Evolutionary conservation across 2,329 filamentous ascomycete species (phyloP), one percentile per base, ranked within the genome.

Genomic region (Zymoseptoria crescenta): DNA sequence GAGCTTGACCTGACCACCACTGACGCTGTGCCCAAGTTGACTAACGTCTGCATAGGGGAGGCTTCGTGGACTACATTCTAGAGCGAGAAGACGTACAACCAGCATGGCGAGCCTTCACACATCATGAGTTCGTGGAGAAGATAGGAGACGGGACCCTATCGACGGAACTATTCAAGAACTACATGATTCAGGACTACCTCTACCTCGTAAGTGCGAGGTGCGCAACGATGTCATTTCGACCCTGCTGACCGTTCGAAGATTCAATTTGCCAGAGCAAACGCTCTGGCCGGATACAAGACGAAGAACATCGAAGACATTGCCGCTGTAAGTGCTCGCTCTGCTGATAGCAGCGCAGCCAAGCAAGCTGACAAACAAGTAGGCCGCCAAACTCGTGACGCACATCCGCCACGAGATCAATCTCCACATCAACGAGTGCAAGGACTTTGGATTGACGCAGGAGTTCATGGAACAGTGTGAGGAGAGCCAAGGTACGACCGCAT

Each of bases 171-270:
- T 97, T 96, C 79, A 94, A 91, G 73, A 82, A 87, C 48, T 97
- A 96, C 71, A 83, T 97, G 58, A 81, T 94, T 8, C 93, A 97
- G 68, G 93, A 97, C 69, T 96, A 96, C 69, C 79, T 96, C 4
- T 97, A 94, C 69, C 77, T 96, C 50, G 88, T 94, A 68, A 49
- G 80, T 70, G 8, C 2, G 1, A 8, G 3, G 4, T 9, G 7
- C 16, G 29, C 2, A 8, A 27, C 20, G 9, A n/a, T 16, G 49
- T 27, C 53, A n/a, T n/a, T 20, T 20, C 13, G 48, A 52, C 8
- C 29, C 2, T 8, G 13, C 35, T 48, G 27, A 54, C 52, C 65
- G 27, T 48, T 41, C 1, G 24, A 55, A 91, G 87, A 81, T 88
- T 52, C 92, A 96, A 69, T 97, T 96, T 74, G 86, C 91, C 1